Conservation (phyloP, 2,329 filamentous ascomycete species). For the Gaeumannomyces tritici region DNA sequence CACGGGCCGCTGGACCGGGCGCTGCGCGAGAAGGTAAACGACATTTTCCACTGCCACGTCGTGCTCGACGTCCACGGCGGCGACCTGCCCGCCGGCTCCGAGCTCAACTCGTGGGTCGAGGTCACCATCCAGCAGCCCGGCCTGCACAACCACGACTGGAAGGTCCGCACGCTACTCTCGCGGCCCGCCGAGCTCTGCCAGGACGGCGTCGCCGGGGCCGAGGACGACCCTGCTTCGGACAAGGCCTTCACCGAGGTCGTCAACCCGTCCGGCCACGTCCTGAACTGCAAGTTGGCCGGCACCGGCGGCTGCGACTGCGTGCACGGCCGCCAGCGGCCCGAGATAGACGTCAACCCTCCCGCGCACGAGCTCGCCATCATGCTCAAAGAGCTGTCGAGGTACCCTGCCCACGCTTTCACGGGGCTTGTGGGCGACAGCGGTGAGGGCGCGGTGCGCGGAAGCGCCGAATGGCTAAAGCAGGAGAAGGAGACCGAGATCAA, state of each 20-base stretch:
- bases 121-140: constrained; percentile 44
- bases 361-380: constrained; percentile 49
- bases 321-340: constrained; percentile 30
- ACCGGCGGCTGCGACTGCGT: constrained; percentile 36
- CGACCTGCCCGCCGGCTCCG: constrained; percentile 48
- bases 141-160: constrained; percentile 49
- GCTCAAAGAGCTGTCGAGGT: constrained; percentile 45
- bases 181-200: constrained; percentile 42
- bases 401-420: constrained; percentile 27
- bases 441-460: constrained; percentile 1
- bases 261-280: constrained; percentile 39
- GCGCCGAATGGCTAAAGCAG: not conserved
- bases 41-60: constrained; percentile 53
- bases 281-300: constrained; percentile 33
- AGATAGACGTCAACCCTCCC: constrained; percentile 48
- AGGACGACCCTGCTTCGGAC: constrained; percentile 6
- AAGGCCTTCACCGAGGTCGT: constrained; percentile 29
- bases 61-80: constrained; percentile 49
- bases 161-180: constrained; percentile 48
- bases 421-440: constrained; percentile 1
- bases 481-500: constrained; percentile 4
- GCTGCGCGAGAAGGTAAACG: constrained; percentile 38
- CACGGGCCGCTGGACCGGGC: constrained; percentile 39
- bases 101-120: constrained; percentile 50
- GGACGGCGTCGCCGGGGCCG: constrained; percentile 16